Percentiles rank a stretch among this genome's conserved stretches.
These are phyloP conservation scores for Talaromyces albobiverticillius DNA, from an alignment of 2,329 filamentous ascomycete species.

Conservation along the genomic window DNA sequence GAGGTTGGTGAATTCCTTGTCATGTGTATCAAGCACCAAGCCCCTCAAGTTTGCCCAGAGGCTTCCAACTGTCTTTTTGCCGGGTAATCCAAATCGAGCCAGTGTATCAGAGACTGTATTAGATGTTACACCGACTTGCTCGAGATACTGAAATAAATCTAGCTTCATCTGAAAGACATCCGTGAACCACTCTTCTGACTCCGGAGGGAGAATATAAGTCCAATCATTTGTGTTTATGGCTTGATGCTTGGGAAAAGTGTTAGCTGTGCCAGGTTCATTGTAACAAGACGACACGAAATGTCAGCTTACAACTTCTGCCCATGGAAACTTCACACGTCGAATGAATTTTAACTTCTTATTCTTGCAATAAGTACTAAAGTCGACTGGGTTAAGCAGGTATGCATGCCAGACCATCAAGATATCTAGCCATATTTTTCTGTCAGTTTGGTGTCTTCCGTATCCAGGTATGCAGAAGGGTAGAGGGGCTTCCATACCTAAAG, in stretches of 20 bases:
- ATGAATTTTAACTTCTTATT: slow-evolving; percentile 1
- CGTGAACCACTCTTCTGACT: not conserved
- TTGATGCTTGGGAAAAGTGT: too few relatives aligned
- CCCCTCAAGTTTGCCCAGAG: not conserved
- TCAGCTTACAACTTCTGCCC: slow-evolving; percentile 16
- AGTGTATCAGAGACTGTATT: not conserved
- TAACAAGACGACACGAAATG: not conserved
- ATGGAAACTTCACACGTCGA: slow-evolving; percentile 15
- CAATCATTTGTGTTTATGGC: slow-evolving; percentile 6
- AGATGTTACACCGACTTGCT: not conserved
- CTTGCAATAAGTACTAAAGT: slow-evolving; percentile 18
- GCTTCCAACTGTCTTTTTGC: slow-evolving; percentile 9
- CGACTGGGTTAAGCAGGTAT: slow-evolving; percentile 31
- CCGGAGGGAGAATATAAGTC: slow-evolving; percentile 2
- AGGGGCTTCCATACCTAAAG: not conserved
- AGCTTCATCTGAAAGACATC: slow-evolving; percentile 13
- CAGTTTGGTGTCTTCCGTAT: not conserved
- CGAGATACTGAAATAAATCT: slow-evolving; percentile 15
- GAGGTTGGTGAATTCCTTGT: not conserved
- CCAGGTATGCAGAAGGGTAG: too few relatives aligned
- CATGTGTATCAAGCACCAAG: not conserved
- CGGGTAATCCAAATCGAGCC: not conserved
- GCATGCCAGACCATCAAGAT: slow-evolving; percentile 40
- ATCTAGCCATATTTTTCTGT: slow-evolving; percentile 23
- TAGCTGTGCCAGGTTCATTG: not conserved